Conservation (phyloP, 208 protist genomes). For the Acanthamoeba triangularis region DNA sequence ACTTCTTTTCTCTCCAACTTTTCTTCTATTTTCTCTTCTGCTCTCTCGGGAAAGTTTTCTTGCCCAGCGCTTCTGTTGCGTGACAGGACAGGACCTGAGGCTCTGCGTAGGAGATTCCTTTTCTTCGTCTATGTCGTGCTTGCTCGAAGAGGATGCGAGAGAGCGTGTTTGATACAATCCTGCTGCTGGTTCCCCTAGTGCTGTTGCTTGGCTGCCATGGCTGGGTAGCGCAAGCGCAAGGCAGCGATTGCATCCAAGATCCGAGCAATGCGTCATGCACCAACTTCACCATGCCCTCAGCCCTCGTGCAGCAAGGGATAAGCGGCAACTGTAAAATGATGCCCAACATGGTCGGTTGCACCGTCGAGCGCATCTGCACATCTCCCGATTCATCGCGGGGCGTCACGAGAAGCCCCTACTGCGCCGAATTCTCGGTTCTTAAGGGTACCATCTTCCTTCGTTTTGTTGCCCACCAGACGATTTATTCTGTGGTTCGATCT, state of each 20-base stretch:
- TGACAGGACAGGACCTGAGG: too few relatives aligned
- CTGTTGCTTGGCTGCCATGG: too few relatives aligned
- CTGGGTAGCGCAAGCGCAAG: not conserved
- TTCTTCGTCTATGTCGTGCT: too few relatives aligned
- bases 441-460: not conserved
- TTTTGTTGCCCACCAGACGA: too few relatives aligned
- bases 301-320: not conserved
- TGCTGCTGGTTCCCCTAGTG: too few relatives aligned
- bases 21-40: too few relatives aligned
- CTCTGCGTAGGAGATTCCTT: too few relatives aligned
- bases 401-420: not conserved
- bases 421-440: not conserved
- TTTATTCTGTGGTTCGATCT: not conserved
- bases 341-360: conserved; percentile 26
- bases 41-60: too few relatives aligned
- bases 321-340: not conserved
- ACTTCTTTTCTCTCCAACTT: too few relatives aligned
- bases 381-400: not conserved
- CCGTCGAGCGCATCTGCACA: conserved; percentile 4
- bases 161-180: too few relatives aligned
- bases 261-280: not conserved
- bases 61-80: too few relatives aligned
- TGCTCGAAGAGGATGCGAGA: too few relatives aligned
- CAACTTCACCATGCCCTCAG: conserved; percentile 41
- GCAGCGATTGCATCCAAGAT: not conserved